Conservation (phyloP, 352 stramenopile species). For the Phytophthora niederhauseri region DNA sequence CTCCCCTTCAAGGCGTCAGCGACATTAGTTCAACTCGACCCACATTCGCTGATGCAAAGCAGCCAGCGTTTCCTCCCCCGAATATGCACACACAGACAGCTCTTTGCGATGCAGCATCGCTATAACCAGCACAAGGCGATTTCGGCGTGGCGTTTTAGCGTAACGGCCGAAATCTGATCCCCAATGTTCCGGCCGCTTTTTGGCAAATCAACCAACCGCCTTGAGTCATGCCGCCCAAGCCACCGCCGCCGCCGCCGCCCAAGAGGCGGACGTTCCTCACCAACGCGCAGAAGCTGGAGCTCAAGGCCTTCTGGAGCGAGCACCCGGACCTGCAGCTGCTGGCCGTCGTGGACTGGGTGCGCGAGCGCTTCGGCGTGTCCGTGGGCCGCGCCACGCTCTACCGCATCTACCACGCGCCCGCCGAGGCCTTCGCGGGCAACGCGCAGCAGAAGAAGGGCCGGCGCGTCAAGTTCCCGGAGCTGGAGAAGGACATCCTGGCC, state of each 20-base stretch:
- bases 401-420: slow-evolving; percentile 45
- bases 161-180: slow-evolving; percentile 24
- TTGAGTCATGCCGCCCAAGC: not conserved
- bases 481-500: slow-evolving; percentile 43
- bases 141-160: not conserved
- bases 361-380: slow-evolving; percentile 35
- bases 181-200: not conserved
- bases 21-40: slow-evolving; percentile 1
- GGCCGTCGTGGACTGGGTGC: slow-evolving; percentile 42
- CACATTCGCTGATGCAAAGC: not conserved
- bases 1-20: slow-evolving; percentile 1
- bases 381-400: slow-evolving; percentile 54
- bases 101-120: not conserved
- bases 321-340: slow-evolving; percentile 38
- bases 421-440: slow-evolving; percentile 36
- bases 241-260: not conserved
- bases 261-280: slow-evolving; percentile 42
- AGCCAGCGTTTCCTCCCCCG: not conserved
- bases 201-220: not conserved
- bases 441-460: slow-evolving; percentile 41
- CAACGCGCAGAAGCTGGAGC: slow-evolving; percentile 48
- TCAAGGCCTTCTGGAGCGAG: slow-evolving; percentile 42
- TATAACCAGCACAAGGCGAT: not conserved
- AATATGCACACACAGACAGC: not conserved
- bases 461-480: slow-evolving; percentile 51